Evolutionary conservation across 306 rosid species (phyloP).

Genomic region (Clitoria ternatea): DNA sequence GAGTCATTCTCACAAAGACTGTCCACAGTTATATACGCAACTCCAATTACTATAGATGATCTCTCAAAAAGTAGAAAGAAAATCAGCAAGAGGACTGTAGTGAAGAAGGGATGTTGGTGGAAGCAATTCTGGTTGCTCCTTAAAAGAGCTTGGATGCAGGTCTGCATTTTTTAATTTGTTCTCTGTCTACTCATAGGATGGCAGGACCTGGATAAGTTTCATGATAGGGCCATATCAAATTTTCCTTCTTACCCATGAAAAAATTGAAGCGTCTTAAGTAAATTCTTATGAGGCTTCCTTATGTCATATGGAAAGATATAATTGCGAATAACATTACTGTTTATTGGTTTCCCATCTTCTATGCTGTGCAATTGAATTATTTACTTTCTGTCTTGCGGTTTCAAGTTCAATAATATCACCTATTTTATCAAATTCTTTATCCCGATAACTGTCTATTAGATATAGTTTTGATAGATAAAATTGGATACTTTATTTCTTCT

Average conservation of each 20-base stretch:
- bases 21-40: constrained; percentile 62
- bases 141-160: constrained; percentile 99
- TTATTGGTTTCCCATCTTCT: neutral
- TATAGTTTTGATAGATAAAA: neutral
- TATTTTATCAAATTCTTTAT: neutral
- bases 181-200: neutral
- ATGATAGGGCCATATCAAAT: neutral
- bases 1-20: constrained; percentile 67
- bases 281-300: constrained; percentile 1
- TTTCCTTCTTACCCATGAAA: neutral
- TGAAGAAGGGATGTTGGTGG: constrained; percentile 81
- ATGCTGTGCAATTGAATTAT: neutral
- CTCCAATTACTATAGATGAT: constrained; percentile 55
- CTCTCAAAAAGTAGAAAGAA: constrained; percentile 33
- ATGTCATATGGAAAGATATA: constrained; percentile 8
- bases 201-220: constrained; percentile 15
- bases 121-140: constrained; percentile 83
- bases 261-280: constrained; percentile 5
- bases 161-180: constrained; percentile 15
- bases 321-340: constrained; percentile 2
- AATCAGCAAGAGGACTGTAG: constrained; percentile 38
- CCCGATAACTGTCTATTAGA: neutral
- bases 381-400: neutral
- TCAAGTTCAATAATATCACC: constrained; percentile 6
- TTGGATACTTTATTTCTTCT: constrained; percentile 4